Evolutionary conservation across 2,329 filamentous ascomycete genomes (phyloP), one percentile per base, ranked within the genome.

Genomic region (Thelonectria discophora): DNA sequence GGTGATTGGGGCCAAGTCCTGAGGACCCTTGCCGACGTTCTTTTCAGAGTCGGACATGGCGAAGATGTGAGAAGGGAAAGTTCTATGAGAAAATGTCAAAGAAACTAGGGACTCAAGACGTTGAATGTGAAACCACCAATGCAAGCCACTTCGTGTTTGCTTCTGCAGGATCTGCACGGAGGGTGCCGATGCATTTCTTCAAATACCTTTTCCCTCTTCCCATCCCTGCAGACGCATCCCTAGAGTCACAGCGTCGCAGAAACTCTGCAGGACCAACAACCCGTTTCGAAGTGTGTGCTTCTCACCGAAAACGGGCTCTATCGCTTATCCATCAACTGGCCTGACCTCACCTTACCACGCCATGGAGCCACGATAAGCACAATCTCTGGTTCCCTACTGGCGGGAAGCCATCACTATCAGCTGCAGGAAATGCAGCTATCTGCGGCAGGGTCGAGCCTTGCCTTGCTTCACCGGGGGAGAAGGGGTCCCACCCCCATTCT

Each of bases 281-380:
- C 5, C 17, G 21, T 53, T 48, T 48, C 27, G 42, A 46, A n/a
- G 37, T 40, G 30, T 40, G 45, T 20, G 45, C 17, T 4, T 7
- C 24, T 55, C 39, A 55, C 48, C 46, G 51, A 60, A 60, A 30
- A 30, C 32, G 21, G 21, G 21, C 21, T 32, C 8, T 49, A 50
- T 50, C 47, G 52, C 46, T 51, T 52, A 60, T 60, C 58, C 58
- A 30, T 52, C 30, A 17, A 42, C 58, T 60, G 58, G 58, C 46
- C 47, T 60, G 58, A 60, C 58, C 15, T 60, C 58, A 52, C 58
- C 40, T 60, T 40, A 55, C 50, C 58, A 52, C 39, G 58, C 51
- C 52, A 55, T 48, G 46, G 20, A 30, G 27, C 27, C 27, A 30
- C 34, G 58, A 55, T 60, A 47, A 55, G 51, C 58, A 20, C 27